Evolutionary conservation across 2,329 filamentous ascomycete species (phyloP), one percentile per base, ranked within the genome.

Genomic region (Fusarium cicatricum): DNA sequence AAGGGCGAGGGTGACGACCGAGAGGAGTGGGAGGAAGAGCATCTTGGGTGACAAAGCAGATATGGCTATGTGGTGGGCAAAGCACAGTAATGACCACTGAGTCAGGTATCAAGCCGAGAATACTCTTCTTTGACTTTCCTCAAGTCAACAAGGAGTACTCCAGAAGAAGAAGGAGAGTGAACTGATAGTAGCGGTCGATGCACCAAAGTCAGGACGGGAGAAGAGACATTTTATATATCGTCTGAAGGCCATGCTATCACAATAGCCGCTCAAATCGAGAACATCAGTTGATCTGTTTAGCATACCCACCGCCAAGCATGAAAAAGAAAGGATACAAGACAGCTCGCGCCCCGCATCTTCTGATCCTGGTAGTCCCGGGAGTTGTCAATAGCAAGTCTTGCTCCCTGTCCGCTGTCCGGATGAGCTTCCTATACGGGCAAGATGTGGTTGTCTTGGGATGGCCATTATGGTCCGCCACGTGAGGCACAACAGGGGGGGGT

Each of bases 401-500:
- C n/a, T n/a, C n/a, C n/a, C n/a, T n/a, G n/a, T n/a, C n/a, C n/a
- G n/a, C n/a, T n/a, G n/a, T n/a, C n/a, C n/a, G n/a, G 65, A 60
- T 43, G 52, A 67, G 65, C 62, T 67, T 66, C 65, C 65, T 43
- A 60, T 54, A 62, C 23, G 43, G 64, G 59, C 50, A 67, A 66
- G 52, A 38, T 31, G 47, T 15, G 21, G 38, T 26, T 31, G 21
- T 21, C 38, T 59, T 48, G 47, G 49, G 45, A 64, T 52, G 52
- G 63, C 15, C 31, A 37, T 43, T 45, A 48, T 51, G 45, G 55
- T 15, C 46, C 23, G 58, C 55, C 59, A 62, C 59, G 58, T 62
- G 58, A 62, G 59, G 48, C 41, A 58, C 39, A 26, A 45, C 42
- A 42, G 55, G 48, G 53, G 52, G 48, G 52, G 48, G 48, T 5